Evolutionary conservation across 495 filamentous ascomycete genomes (phyloP).

Genomic region (Xylaria intraflava): DNA sequence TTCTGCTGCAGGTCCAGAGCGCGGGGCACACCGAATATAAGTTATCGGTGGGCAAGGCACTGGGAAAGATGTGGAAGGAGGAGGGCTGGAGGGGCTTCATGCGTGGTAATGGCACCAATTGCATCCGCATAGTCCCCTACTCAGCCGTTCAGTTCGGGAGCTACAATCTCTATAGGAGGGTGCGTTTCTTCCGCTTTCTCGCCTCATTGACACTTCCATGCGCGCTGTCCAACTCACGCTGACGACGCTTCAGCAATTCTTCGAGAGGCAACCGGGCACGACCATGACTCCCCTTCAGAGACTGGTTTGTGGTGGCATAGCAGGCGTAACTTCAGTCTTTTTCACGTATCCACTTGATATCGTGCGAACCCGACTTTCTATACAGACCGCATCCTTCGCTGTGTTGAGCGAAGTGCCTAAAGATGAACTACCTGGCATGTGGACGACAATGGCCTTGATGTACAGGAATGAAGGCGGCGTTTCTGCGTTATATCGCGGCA

Average conservation of each 20-base stretch:
- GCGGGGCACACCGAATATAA: constrained; percentile 87
- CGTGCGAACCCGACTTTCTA: constrained; percentile 88
- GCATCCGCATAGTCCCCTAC: constrained; percentile 95
- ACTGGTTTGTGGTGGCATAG: constrained; percentile 76
- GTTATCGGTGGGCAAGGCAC: constrained; percentile 77
- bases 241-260: constrained; percentile 49
- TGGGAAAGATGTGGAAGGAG: constrained; percentile 91
- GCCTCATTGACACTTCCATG: neutral
- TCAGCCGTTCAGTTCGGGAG: constrained; percentile 96
- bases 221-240: neutral
- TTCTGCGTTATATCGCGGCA: constrained; percentile 79
- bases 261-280: constrained; percentile 62
- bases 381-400: constrained; percentile 90
- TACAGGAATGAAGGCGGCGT: constrained; percentile 87
- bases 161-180: constrained; percentile 95
- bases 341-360: constrained; percentile 84
- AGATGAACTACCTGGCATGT: constrained; percentile 85
- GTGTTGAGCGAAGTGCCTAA: constrained; percentile 52
- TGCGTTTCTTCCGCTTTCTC: constrained; percentile 33
- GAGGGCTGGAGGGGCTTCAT: constrained; percentile 96
- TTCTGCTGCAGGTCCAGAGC: constrained; percentile 93
- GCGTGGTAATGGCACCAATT: constrained; percentile 96
- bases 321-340: constrained; percentile 87
- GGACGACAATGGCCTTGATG: constrained; percentile 71
- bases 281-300: constrained; percentile 62